Conservation (phyloP, 129 eudicot species). For the Lactuca sativa region DNA sequence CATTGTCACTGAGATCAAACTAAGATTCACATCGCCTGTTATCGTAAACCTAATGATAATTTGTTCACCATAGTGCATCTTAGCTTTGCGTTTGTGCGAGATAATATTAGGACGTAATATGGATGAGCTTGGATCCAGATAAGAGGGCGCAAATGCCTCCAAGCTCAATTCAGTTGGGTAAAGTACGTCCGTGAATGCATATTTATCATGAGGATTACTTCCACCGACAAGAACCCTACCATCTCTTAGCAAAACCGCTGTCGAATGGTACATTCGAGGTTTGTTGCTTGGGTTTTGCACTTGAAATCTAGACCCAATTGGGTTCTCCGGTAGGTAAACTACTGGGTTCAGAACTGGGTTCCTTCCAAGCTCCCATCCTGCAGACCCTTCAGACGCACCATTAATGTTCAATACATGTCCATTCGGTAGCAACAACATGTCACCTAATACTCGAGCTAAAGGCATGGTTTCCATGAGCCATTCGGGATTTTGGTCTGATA, state of each 20-base stretch:
- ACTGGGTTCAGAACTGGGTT: constrained; percentile 52
- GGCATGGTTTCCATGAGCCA: constrained; percentile 77
- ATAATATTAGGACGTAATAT: constrained; percentile 49
- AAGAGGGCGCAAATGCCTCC: constrained; percentile 63
- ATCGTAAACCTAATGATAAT: constrained; percentile 37
- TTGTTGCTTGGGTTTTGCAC: constrained; percentile 39
- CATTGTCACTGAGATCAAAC: constrained; percentile 53
- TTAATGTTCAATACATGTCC: constrained; percentile 55
- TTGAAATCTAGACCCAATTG: constrained; percentile 35
- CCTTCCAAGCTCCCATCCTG: constrained; percentile 46
- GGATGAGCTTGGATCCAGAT: constrained; percentile 25
- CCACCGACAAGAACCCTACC: constrained; percentile 49
- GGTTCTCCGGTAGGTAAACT: constrained; percentile 38
- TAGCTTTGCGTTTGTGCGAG: constrained; percentile 32
- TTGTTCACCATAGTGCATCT: constrained; percentile 33
- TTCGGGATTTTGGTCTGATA: constrained; percentile 45
- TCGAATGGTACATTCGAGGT: constrained; percentile 56
- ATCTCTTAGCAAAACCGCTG: constrained; percentile 45
- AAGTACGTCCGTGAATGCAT: constrained; percentile 41
- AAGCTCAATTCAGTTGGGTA: constrained; percentile 59
- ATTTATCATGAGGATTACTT: constrained; percentile 14
- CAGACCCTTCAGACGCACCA: constrained; percentile 48
- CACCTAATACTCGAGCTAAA: constrained; percentile 59
- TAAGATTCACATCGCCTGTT: constrained; percentile 26
- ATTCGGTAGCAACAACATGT: constrained; percentile 57